Conservation (phyloP, 805 yeast genomes). For the Candida orba region DNA sequence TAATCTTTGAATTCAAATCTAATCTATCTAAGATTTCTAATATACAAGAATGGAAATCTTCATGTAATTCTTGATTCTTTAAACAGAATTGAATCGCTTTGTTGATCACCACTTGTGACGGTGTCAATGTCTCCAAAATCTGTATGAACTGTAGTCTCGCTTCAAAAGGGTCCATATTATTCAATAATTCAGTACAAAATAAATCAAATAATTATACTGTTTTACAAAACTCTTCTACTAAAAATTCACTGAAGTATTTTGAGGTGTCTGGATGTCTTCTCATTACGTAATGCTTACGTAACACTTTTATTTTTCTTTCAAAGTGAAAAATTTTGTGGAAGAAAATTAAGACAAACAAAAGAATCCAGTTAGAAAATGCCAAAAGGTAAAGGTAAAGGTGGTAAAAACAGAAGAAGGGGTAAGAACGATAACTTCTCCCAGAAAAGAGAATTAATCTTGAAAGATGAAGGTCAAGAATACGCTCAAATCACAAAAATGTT, state of each 20-base stretch:
- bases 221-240: not conserved
- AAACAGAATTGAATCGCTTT: slow-evolving; percentile 35
- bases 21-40: slow-evolving; percentile 47
- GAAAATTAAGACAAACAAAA: not conserved
- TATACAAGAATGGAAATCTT: slow-evolving; percentile 62
- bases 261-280: too few species aligned
- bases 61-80: slow-evolving; percentile 50
- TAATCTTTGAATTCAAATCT: slow-evolving; percentile 56
- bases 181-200: too few species aligned
- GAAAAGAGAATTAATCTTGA: slow-evolving; percentile 87
- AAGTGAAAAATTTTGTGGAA: not conserved
- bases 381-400: slow-evolving; percentile 73
- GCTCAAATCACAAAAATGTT: slow-evolving; percentile 98
- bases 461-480: slow-evolving; percentile 97
- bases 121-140: slow-evolving; percentile 55
- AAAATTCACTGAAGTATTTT: too few species aligned
- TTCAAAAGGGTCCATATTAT: slow-evolving; percentile 84
- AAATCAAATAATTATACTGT: too few species aligned
- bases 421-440: slow-evolving; percentile 88
- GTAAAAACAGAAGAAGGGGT: slow-evolving; percentile 94
- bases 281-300: not conserved
- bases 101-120: slow-evolving; percentile 45
- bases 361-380: slow-evolving; percentile 42
- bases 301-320: slow-evolving; percentile 1
- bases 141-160: slow-evolving; percentile 71